Base-by-base conservation (phyloP, 163 green algal species). In the Volvox carteri region DNA sequence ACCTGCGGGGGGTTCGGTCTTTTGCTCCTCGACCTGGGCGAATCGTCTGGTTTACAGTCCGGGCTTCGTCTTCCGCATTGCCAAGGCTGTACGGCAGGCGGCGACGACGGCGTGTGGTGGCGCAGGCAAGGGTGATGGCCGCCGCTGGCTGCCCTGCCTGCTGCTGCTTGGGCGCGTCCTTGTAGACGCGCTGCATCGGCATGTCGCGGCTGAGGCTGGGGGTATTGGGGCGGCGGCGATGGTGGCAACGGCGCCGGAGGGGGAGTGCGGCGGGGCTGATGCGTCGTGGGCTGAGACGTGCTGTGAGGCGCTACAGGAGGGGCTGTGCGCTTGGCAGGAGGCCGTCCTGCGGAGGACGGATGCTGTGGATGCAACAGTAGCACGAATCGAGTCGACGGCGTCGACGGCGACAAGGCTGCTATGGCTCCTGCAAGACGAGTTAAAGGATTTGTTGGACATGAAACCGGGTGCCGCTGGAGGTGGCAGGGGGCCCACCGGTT, bases 251-350 rank as follows among this genome's bases (percentile, higher is more conserved):
- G 42, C 42, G 8, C 4, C 73, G 23, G 72, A 4, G 16, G n/a
- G 3, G 62, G 14, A 1, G 18, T 30, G 23, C 3, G 19, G 6
- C 1, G 42, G 5, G 12, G 30, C 18, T n/a, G 70, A 37, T 8
- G 70, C 12, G 19, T 23, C 41, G 4, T 86, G 78, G 78, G 16
- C 46, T 41, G 78, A 44, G 7, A 37, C 28, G 37, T 74, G 54
- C 54, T 86, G 78, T 30, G 78, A 67, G 60, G 78, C 78, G 21
- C 78, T 86, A 14, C 41, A 86, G 58, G 58, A 86, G 42, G 78
- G 58, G 11, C 58, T 86, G 41, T 86, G 78, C 41, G 60, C 41
- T n/a, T 86, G 58, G 58, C 78, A 86, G 78, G 60, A 28, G 4
- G 42, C 8, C 42, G 12, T 78, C n/a, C 37, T 50, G 7, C 58